These are phyloP conservation scores for Eremothecium cymbalariae DNA, from an alignment of 1,139 yeast species.

Conservation along the genomic window DNA sequence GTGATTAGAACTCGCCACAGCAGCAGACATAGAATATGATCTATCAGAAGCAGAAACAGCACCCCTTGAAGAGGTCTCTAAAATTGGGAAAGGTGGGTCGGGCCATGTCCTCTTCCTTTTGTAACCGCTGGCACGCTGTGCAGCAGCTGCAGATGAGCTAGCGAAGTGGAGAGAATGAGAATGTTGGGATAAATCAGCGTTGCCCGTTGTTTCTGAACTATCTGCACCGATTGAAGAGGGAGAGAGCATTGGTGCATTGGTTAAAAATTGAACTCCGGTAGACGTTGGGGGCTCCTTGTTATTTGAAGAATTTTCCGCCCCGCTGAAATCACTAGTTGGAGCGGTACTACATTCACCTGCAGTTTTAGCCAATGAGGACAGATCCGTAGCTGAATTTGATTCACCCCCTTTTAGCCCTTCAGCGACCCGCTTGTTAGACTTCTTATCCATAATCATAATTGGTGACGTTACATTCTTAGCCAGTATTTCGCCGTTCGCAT, in stretches of 20 bases:
- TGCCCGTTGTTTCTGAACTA: conserved; percentile 49
- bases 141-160: conserved; percentile 14
- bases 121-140: conserved; percentile 19
- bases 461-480: conserved; percentile 68
- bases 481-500: conserved; percentile 50
- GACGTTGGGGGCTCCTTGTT: conserved; percentile 4
- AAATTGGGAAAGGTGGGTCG: conserved; percentile 10
- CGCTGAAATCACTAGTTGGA: conserved; percentile 11
- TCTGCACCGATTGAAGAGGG: conserved; percentile 64
- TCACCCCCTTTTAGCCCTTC: conserved; percentile 1
- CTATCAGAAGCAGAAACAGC: conserved; percentile 12
- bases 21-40: conserved; percentile 16
- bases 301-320: conserved; percentile 7
- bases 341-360: conserved; percentile 11
- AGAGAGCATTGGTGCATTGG: conserved; percentile 34
- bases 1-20: conserved; percentile 3
- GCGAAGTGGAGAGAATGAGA: conserved; percentile 17
- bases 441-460: conserved; percentile 89
- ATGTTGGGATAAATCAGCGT: conserved; percentile 18
- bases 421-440: conserved; percentile 37
- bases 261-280: conserved; percentile 6
- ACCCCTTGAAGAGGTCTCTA: conserved; percentile 4
- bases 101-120: conserved; percentile 37
- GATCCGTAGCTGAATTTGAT: conserved; percentile 15
- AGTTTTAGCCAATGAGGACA: conserved; percentile 13